A percentile compares a stretch with the other conserved stretches of the same genome.
These are phyloP conservation scores for Phylloporus sp. DNA, from an alignment of 768 basidiomycete genomes.

Conservation along the genomic window DNA sequence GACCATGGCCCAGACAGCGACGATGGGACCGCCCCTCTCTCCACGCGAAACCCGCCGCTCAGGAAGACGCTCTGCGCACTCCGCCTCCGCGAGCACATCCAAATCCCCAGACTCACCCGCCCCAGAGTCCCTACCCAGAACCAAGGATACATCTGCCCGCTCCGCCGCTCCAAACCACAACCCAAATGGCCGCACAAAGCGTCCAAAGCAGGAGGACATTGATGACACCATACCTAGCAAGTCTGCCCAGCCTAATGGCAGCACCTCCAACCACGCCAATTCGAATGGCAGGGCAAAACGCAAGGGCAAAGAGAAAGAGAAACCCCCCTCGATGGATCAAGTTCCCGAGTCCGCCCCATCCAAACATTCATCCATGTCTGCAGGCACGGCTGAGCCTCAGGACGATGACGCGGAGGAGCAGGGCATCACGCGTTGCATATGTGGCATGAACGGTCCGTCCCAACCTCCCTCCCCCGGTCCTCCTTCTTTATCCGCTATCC, in stretches of 20 bases:
- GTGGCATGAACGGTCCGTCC: slow-evolving; percentile 71
- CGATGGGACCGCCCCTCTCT: slow-evolving; percentile 76
- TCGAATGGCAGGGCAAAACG: slow-evolving; percentile 50
- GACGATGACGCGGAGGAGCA: slow-evolving; percentile 49
- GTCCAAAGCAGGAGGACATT: slow-evolving; percentile 68
- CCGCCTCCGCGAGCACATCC: slow-evolving; percentile 61
- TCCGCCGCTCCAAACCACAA: slow-evolving; percentile 37
- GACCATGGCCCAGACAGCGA: slow-evolving; percentile 58
- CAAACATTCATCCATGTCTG: slow-evolving; percentile 27
- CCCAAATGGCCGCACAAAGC: slow-evolving; percentile 47
- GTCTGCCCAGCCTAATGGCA: slow-evolving; percentile 35
- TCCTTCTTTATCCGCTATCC: slow-evolving; percentile 23
- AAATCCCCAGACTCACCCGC: slow-evolving; percentile 71
- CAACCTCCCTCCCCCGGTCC: slow-evolving; percentile 5
- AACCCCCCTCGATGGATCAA: slow-evolving; percentile 33
- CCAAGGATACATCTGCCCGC: slow-evolving; percentile 38
- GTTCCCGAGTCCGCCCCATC: slow-evolving; percentile 25
- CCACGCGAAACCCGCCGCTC: slow-evolving; percentile 77
- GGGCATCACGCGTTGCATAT: slow-evolving; percentile 78
- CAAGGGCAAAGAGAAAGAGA: slow-evolving; percentile 66
- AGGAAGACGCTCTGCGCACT: slow-evolving; percentile 67
- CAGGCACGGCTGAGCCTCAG: slow-evolving; percentile 35
- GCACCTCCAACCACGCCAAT: slow-evolving; percentile 26
- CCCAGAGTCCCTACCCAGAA: slow-evolving; percentile 45
- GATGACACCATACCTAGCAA: slow-evolving; percentile 56